A percentile compares a stretch with the other conserved stretches of the same genome.
These are phyloP conservation scores for Hericium alpestre DNA, from an alignment of 768 basidiomycete genomes.

Conservation along the genomic window DNA sequence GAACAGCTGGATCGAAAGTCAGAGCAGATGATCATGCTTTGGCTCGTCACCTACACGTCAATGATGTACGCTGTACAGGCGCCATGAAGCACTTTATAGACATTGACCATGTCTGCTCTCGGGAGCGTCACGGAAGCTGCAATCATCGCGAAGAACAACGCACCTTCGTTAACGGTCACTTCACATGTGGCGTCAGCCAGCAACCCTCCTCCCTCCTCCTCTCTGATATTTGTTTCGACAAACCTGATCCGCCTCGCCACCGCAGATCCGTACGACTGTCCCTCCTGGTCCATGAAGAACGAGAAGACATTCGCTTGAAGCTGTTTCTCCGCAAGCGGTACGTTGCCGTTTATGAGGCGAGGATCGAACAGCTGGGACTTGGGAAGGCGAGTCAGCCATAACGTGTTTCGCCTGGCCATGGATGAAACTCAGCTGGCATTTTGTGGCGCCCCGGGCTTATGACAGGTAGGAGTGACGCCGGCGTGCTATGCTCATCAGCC, in stretches of 20 bases:
- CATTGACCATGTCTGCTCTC: conserved; percentile 19
- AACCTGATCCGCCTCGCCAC: not conserved
- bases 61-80: conserved; percentile 18
- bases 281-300: not conserved
- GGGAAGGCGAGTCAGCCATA: not conserved
- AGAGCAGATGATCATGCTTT: not conserved
- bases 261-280: no score
- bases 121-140: not conserved
- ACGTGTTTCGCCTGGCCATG: not conserved
- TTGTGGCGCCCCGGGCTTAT: no score
- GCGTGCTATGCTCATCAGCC: no score
- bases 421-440: no score
- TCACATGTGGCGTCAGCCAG: not conserved
- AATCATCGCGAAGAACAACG: not conserved
- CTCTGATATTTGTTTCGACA: not conserved
- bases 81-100: conserved; percentile 14
- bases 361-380: not conserved
- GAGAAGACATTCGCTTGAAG: not conserved
- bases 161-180: not conserved
- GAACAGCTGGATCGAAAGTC: conserved; percentile 7
- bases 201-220: not conserved
- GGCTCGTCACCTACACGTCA: conserved; percentile 11
- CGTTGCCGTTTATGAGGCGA: not conserved
- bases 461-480: no score
- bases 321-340: not conserved